Base-by-base conservation (phyloP, 2,329 filamentous ascomycete species). In the Phaeosphaeria sp. region DNA sequence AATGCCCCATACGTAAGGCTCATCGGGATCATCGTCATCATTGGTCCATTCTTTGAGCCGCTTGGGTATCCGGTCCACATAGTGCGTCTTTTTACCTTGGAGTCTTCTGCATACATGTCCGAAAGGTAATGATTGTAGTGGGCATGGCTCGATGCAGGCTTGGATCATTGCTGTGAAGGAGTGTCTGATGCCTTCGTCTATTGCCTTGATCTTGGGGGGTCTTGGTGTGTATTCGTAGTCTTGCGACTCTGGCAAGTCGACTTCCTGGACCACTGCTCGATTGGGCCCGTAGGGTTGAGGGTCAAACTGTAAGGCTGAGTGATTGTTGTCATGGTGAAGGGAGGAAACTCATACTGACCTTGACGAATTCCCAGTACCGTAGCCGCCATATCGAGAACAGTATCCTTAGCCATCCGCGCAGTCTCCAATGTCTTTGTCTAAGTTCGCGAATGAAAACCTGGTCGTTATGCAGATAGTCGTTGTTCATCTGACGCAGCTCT, bases 1-100 rank as follows among this genome's bases (percentile, higher is more conserved):
- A 20, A 53, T 53, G 6, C 51, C 51, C 51, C 51, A 53, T 5
- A 53, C 22, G 21, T 53, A 53, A 15, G n/a, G 27, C 5, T 39
- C 42, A 11, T 39, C 20, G 2, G 18, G 22, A n/a, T 39, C 45
- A 11, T 27, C 13, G 21, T 11, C 17, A 15, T 47, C 20, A 27
- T 39, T 40, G 2, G 24, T 33, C 24, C 44, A 53, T 24, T 53
- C 51, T n/a, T 44, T 46, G 25, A 22, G n/a, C 27, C 43, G 46
- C 30, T 53, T 53, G 20, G 51, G 51, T 47, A 53, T 46, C 17
- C 42, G 25, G 25, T 36, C 42, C 7, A 53, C 43, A 25, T 47
- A 36, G 21, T 45, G 51, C 21, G 8, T 22, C 15, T 22, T 25
- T 15, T 39, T 46, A 18, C 9, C 51, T 9, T 40, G 13, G 11